Base-by-base conservation (phyloP, 2,329 filamentous ascomycete genomes). In the Xylaria sp. region DNA sequence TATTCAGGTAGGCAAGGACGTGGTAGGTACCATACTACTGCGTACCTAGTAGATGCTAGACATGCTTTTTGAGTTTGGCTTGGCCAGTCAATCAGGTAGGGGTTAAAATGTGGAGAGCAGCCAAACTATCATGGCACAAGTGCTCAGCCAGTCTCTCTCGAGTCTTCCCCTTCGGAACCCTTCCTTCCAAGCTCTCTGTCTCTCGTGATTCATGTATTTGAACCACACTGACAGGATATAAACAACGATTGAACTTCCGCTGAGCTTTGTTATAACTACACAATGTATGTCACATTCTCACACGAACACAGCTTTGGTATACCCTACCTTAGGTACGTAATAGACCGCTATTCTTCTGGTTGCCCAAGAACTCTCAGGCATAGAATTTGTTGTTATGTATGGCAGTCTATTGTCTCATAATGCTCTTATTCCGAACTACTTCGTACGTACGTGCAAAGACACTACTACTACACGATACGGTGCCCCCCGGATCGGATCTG, bases 121-220 rank as follows among this genome's bases (percentile, higher is more conserved):
- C 15, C 23, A 52, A 25, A 23, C 25, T 18, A 28, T 34, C 18
- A 15, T 34, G 25, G 20, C 51, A 54, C 52, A 55, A 55, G 28
- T 55, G 52, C 52, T 55, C 52, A 55, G 52, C 10, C 46, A 25
- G n/a, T 48, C 2, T 46, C 44, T 48, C 44, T n/a, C 28, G 28
- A 28, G 28, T 28, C 28, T 28, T 3, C 28, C 28, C 28, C 28
- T 28, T 28, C 28, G 4, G 28, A 28, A 28, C 28, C 28, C 28
- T 28, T 28, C 44, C 34, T 8, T 48, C 20, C 44, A 20, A 23
- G 44, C 44, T 48, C 18, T 9, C 44, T 48, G 18, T 2, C 5
- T 48, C n/a, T 10, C 6, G n/a, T 9, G 7, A 46, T n/a, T n/a
- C 41, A 6, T 13, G 15, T 46, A 46, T 15, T 37, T 37, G 34